Evolutionary conservation across 2,329 filamentous ascomycete species (phyloP).

Genomic region (Sclerotinia borealis): DNA sequence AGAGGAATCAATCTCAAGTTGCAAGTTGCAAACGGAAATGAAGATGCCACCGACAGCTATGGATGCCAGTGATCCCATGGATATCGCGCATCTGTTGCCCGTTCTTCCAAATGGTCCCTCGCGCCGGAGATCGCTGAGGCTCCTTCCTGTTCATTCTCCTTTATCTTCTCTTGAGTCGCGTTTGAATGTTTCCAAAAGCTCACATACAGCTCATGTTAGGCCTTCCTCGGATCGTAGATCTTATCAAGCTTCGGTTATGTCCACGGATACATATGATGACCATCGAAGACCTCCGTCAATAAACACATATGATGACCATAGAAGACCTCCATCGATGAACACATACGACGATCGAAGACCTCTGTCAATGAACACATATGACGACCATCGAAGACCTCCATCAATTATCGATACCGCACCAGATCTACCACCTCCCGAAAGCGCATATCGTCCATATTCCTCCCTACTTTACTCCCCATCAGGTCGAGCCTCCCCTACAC

Average conservation of each 20-base stretch:
- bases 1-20: conserved; percentile 34
- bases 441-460: conserved; percentile 47
- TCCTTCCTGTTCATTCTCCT: conserved; percentile 34
- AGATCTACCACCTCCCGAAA: conserved; percentile 56
- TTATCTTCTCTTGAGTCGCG: conserved; percentile 16
- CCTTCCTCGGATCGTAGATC: conserved; percentile 35
- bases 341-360: background rate
- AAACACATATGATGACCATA: conserved; percentile 1
- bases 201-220: conserved; percentile 26
- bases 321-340: background rate
- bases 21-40: conserved; percentile 33
- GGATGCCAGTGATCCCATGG: conserved; percentile 21
- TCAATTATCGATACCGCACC: conserved; percentile 53
- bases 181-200: conserved; percentile 24
- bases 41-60: background rate
- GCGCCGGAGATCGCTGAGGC: conserved; percentile 33
- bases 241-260: conserved; percentile 43
- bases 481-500: conserved; percentile 46
- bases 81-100: conserved; percentile 40
- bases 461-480: conserved; percentile 40
- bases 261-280: conserved; percentile 35
- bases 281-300: background rate
- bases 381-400: conserved; percentile 33
- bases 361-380: background rate
- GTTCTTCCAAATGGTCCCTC: conserved; percentile 47